These are phyloP conservation scores for Clohesyomyces aquaticus DNA, from an alignment of 495 filamentous ascomycete species.

Conservation along the genomic window DNA sequence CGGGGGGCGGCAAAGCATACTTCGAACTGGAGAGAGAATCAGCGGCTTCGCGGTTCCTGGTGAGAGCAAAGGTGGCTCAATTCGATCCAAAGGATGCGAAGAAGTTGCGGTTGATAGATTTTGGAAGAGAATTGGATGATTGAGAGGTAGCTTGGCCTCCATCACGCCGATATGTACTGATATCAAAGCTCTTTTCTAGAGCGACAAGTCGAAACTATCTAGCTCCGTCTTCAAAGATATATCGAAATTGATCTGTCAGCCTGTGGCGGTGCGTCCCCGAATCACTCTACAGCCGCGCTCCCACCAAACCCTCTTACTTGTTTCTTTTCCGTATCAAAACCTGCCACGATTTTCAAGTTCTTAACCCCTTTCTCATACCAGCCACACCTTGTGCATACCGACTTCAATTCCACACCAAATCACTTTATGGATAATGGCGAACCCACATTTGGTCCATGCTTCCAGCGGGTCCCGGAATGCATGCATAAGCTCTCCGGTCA, in stretches of 20 bases:
- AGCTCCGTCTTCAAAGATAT: too few relatives aligned
- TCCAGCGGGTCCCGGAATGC: too few relatives aligned
- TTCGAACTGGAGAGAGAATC: slow-evolving; percentile 71
- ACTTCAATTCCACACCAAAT: not conserved
- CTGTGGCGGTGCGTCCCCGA: slow-evolving; percentile 21
- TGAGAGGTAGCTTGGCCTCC: too few relatives aligned
- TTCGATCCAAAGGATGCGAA: slow-evolving; percentile 84
- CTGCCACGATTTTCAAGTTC: not conserved
- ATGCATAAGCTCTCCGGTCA: too few relatives aligned
- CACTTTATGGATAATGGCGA: too few relatives aligned
- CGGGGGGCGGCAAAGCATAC: slow-evolving; percentile 63
- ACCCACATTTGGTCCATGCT: too few relatives aligned
- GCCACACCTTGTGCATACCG: too few relatives aligned
- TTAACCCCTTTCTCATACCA: not conserved
- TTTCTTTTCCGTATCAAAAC: slow-evolving; percentile 20
- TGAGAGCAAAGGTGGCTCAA: slow-evolving; percentile 80
- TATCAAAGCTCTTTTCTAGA: too few relatives aligned
- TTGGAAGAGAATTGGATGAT: slow-evolving; percentile 75
- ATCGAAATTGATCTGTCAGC: not conserved
- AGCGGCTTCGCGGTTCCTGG: slow-evolving; percentile 80
- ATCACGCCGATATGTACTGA: too few relatives aligned
- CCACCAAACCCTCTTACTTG: slow-evolving; percentile 4
- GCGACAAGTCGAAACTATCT: too few relatives aligned
- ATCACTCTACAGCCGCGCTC: not conserved
- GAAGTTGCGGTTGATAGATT: slow-evolving; percentile 77